phyloP scores from a whole-genome alignment of 2,329 filamentous ascomycete species.

The Taxawa tesnikishii region DNA sequence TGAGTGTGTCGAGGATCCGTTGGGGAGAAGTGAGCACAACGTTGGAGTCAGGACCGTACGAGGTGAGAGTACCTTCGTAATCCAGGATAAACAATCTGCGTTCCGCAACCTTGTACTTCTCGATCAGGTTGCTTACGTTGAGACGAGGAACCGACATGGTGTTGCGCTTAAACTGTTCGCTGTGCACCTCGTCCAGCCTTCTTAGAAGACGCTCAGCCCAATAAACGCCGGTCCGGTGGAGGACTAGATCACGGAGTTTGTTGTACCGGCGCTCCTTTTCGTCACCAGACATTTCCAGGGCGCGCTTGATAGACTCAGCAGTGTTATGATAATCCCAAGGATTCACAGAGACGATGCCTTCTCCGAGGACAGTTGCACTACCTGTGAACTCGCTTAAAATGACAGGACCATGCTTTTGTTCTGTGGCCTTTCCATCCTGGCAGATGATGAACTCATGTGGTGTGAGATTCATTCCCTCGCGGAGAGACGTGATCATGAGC shows the following conservation, averaged over 20 bases:
- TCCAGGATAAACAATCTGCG: conserved; percentile 79
- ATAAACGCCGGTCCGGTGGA: conserved; percentile 68
- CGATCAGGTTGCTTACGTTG: conserved; percentile 51
- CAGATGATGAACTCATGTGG: conserved; percentile 90
- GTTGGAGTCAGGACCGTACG: conserved; percentile 72
- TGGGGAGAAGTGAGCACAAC: conserved; percentile 80
- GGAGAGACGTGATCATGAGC: conserved; percentile 86
- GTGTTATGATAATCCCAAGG: conserved; percentile 91
- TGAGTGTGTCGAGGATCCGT: conserved; percentile 70
- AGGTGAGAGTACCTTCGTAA: conserved; percentile 85
- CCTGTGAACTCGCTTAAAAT: conserved; percentile 95
- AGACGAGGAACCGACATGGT: conserved; percentile 79
- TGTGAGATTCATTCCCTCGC: conserved; percentile 95
- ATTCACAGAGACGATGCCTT: conserved; percentile 74
- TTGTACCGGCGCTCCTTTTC: conserved; percentile 68
- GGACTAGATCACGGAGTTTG: conserved; percentile 59
- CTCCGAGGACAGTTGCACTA: conserved; percentile 72
- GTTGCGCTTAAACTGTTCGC: conserved; percentile 74
- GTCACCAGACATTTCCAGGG: conserved; percentile 64
- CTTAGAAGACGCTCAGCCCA: conserved; percentile 72
- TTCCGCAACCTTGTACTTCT: conserved; percentile 53
- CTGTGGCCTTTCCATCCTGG: conserved; percentile 66
- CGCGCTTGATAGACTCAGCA: conserved; percentile 71
- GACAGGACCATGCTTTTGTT: conserved; percentile 77
- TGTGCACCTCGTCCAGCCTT: conserved; percentile 61